A percentile compares a stretch with the other conserved stretches of the same genome.
phyloP scores from a whole-genome alignment of 352 stramenopile species.

The Globisporangium viniferum region DNA sequence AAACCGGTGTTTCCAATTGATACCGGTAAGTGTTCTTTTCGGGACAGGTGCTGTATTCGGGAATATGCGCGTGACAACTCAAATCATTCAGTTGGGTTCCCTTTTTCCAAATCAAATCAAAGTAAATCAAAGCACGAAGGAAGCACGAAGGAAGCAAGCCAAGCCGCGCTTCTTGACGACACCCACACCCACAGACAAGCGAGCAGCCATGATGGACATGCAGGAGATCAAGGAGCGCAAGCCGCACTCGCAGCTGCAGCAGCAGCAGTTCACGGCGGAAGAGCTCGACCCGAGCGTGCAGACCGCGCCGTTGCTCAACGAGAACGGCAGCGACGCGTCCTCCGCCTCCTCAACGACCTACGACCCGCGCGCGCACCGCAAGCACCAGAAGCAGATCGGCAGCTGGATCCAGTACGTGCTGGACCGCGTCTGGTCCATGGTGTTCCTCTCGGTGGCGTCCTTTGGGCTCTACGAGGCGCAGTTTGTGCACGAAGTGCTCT shows the following conservation, averaged over 20 bases:
- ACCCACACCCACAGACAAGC: not conserved
- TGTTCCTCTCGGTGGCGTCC: constrained; percentile 48
- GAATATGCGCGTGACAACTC: no score
- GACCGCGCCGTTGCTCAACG: constrained; percentile 18
- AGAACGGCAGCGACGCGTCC: constrained; percentile 3
- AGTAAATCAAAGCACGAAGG: no score
- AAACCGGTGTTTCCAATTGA: no score
- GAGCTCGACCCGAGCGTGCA: constrained; percentile 47
- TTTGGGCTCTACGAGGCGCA: constrained; percentile 56
- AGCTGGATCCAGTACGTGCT: constrained; percentile 42
- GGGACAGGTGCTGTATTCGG: no score
- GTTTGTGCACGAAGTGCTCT: constrained; percentile 58
- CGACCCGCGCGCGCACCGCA: constrained; percentile 5
- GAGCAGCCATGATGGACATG: constrained; percentile 43
- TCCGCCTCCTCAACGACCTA: not conserved
- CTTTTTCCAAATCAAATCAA: no score
- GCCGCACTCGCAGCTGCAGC: constrained; percentile 11
- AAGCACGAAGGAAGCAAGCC: not conserved
- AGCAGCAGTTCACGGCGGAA: constrained; percentile 2
- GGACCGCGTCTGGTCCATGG: constrained; percentile 54
- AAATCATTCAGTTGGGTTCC: no score
- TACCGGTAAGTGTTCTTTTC: no score
- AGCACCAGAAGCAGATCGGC: constrained; percentile 20
- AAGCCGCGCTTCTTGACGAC: not conserved
- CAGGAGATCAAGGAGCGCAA: constrained; percentile 53